A percentile compares a stretch with the other conserved stretches of the same genome.
Conservation (phyloP, 306 rosid species). For the Rosa multiflora region DNA sequence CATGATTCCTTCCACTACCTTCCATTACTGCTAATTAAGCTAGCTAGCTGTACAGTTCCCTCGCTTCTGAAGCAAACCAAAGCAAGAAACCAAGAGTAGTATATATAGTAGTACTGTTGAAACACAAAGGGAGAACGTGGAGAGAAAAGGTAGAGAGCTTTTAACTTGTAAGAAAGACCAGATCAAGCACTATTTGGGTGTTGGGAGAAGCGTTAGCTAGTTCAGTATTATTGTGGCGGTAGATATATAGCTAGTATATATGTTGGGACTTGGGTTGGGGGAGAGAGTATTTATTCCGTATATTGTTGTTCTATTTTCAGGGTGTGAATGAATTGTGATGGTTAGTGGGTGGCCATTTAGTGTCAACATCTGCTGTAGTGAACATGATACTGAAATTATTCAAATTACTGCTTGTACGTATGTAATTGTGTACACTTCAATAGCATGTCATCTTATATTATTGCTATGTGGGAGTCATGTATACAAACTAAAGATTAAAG, state of each 20-base stretch:
- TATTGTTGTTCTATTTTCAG: too few relatives aligned
- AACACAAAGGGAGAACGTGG: not conserved
- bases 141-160: not conserved
- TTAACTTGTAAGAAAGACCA: not conserved
- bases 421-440: not conserved
- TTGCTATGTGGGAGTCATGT: not conserved
- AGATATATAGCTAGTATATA: not conserved
- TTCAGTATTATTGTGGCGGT: not conserved
- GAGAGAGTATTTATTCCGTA: not conserved
- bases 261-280: not conserved
- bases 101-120: not conserved
- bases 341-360: not conserved
- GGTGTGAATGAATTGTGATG: not conserved
- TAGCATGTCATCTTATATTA: not conserved
- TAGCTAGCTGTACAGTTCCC: not conserved
- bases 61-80: not conserved
- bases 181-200: not conserved
- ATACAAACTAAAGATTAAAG: not conserved
- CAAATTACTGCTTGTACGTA: not conserved
- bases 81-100: not conserved
- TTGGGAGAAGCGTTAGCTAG: not conserved
- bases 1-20: constrained; percentile 24
- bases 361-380: not conserved
- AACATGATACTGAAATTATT: not conserved
- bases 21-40: not conserved